phyloP scores from a whole-genome alignment of 228 moss, liverwort and hornwort species.

The Sphagnum magellanicum region DNA sequence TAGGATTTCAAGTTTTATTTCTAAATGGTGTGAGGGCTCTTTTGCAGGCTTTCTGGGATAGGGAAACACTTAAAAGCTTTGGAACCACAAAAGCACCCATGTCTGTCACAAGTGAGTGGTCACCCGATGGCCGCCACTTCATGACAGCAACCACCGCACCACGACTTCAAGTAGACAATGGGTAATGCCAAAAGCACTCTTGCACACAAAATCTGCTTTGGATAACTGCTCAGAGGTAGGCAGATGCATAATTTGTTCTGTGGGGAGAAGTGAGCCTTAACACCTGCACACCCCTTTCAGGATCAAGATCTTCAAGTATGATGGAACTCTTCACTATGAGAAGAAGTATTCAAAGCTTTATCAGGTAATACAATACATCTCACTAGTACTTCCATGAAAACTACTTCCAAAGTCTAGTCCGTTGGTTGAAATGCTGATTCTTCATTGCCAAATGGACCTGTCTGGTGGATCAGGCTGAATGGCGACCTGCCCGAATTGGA shows the following conservation, averaged over 20 bases:
- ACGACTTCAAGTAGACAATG: conserved; percentile 95
- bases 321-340: conserved; percentile 68
- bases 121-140: conserved; percentile 86
- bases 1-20: too few relatives aligned
- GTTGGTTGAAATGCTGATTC: background rate
- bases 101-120: conserved; percentile 96
- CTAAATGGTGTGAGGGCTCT: too few relatives aligned
- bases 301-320: conserved; percentile 81
- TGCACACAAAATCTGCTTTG: background rate
- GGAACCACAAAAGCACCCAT: conserved; percentile 63
- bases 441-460: too few relatives aligned
- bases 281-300: conserved; percentile 19
- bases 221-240: too few relatives aligned
- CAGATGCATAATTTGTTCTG: background rate
- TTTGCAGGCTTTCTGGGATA: conserved; percentile 83
- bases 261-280: background rate
- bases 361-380: conserved; percentile 39
- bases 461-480: conserved; percentile 47
- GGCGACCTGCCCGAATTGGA: conserved; percentile 67
- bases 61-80: conserved; percentile 70
- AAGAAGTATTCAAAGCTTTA: conserved; percentile 74
- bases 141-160: conserved; percentile 98
- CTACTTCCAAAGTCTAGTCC: background rate
- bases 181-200: conserved; percentile 20
- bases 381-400: background rate